Conservation (phyloP, 352 stramenopile genomes). For the Phytophthora ohioensis region DNA sequence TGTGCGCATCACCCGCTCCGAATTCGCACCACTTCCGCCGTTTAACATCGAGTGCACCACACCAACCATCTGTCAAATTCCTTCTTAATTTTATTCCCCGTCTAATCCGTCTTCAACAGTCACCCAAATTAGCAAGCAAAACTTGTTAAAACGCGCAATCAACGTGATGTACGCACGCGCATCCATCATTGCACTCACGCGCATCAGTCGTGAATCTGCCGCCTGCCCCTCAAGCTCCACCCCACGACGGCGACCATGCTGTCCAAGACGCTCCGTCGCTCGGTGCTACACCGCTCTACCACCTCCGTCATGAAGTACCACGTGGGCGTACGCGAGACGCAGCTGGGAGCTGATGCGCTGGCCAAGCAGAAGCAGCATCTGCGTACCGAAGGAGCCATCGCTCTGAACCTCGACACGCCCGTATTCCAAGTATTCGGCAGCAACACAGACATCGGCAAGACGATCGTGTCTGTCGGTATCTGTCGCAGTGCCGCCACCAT, state of each 20-base stretch:
- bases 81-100: constrained; percentile 7
- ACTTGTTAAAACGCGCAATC: constrained; percentile 18
- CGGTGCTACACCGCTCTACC: constrained; percentile 3
- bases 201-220: constrained; percentile 26
- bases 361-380: constrained; percentile 55
- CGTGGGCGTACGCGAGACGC: constrained; percentile 53
- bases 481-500: constrained; percentile 71
- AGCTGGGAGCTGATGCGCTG: constrained; percentile 42
- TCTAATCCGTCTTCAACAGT: constrained; percentile 12
- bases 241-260: constrained; percentile 12
- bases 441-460: constrained; percentile 99
- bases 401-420: constrained; percentile 67
- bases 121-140: constrained; percentile 2
- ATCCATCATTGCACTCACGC: neutral
- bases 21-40: constrained; percentile 12
- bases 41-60: constrained; percentile 19
- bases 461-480: constrained; percentile 94
- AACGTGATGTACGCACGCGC: neutral
- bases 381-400: constrained; percentile 59
- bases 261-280: constrained; percentile 29
- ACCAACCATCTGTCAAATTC: constrained; percentile 7
- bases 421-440: constrained; percentile 95
- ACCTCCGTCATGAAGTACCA: constrained; percentile 45
- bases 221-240: constrained; percentile 10
- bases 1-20: constrained; percentile 16